Evolutionary conservation across 306 rosid genomes (phyloP).

Genomic region (Vicia sativa): DNA sequence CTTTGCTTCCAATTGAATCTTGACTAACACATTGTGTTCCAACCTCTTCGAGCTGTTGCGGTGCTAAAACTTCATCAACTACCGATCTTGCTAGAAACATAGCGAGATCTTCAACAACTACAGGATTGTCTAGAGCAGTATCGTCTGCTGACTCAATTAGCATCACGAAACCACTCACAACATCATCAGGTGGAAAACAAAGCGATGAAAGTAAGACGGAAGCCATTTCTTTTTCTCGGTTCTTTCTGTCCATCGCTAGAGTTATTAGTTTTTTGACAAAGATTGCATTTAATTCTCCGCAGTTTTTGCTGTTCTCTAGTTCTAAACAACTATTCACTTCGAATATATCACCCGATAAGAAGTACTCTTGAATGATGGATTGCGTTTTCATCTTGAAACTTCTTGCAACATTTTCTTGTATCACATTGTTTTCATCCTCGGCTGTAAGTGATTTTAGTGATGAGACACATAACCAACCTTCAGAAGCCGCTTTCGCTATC

Average conservation of each 20-base stretch:
- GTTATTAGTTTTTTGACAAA: constrained; percentile 70
- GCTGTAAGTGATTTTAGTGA: constrained; percentile 58
- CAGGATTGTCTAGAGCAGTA: constrained; percentile 68
- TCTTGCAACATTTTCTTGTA: constrained; percentile 51
- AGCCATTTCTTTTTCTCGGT: constrained; percentile 81
- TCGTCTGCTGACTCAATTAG: constrained; percentile 77
- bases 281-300: constrained; percentile 56
- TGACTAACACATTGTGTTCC: constrained; percentile 49
- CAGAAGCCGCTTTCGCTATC: constrained; percentile 71
- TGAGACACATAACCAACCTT: constrained; percentile 77
- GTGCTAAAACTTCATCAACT: constrained; percentile 72
- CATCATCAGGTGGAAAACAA: constrained; percentile 68
- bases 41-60: constrained; percentile 70
- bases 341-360: constrained; percentile 62
- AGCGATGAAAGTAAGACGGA: constrained; percentile 65
- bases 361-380: constrained; percentile 68
- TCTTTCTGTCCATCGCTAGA: constrained; percentile 72
- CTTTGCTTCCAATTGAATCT: constrained; percentile 58
- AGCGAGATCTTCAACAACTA: constrained; percentile 76
- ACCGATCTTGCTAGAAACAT: constrained; percentile 74
- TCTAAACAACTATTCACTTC: constrained; percentile 61
- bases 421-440: constrained; percentile 45
- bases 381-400: constrained; percentile 63
- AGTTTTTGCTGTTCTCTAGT: constrained; percentile 47
- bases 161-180: constrained; percentile 68